phyloP scores from a whole-genome alignment of 257 asterid species.

The Coffea canephora region DNA sequence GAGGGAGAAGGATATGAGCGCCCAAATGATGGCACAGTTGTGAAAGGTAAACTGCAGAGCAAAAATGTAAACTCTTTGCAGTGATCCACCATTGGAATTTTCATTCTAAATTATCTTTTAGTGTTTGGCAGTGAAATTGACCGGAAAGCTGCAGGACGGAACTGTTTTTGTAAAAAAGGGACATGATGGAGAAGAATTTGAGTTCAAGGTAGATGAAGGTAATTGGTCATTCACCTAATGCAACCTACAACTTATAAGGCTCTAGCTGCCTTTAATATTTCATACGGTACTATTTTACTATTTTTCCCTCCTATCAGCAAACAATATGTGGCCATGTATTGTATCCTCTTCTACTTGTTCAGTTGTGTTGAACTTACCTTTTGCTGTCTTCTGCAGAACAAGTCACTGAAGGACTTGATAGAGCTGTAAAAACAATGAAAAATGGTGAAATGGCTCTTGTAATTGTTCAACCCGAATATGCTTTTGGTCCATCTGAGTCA shows the following conservation, averaged over 20 bases:
- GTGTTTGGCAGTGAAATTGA: conserved; percentile 39
- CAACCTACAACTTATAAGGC: neutral
- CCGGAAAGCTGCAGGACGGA: conserved; percentile 50
- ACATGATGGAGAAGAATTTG: conserved; percentile 36
- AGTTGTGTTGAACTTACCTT: neutral
- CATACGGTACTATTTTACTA: neutral
- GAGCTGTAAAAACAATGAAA: conserved; percentile 54
- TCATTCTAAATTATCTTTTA: neutral
- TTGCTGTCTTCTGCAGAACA: conserved; percentile 27
- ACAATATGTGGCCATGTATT: neutral
- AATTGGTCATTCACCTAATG: neutral
- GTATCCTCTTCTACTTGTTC: neutral
- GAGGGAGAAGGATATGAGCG: conserved; percentile 59
- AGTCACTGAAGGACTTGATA: conserved; percentile 59
- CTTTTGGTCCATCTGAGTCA: conserved; percentile 46
- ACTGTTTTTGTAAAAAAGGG: conserved; percentile 49
- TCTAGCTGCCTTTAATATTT: neutral
- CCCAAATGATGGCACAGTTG: conserved; percentile 44
- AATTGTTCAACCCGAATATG: conserved; percentile 48
- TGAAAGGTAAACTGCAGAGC: conserved; percentile 32
- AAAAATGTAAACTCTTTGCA: neutral
- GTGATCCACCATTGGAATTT: neutral
- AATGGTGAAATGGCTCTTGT: conserved; percentile 50
- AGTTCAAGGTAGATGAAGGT: conserved; percentile 60
- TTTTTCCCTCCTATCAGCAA: neutral